Base-by-base conservation (phyloP, 2,329 filamentous ascomycete species). In the Sclerotinia spermophila region DNA sequence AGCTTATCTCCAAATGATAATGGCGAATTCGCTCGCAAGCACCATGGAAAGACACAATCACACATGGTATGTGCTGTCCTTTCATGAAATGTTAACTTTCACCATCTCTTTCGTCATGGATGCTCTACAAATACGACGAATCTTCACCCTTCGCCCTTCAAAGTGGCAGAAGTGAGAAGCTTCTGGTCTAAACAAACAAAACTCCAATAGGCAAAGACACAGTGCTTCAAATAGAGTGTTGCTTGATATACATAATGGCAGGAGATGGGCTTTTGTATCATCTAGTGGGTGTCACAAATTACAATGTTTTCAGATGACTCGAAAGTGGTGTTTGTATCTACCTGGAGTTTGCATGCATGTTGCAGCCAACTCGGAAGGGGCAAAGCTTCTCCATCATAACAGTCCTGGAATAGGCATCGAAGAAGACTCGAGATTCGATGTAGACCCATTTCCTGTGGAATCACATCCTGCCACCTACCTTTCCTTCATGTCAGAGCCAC, bases 1-100 rank as follows among this genome's bases (percentile, higher is more conserved):
- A 76, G 75, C 60, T 73, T 79, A 30, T 62, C 48, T 35, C 79
- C 79, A 72, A 80, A 80, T 74, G 83, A 80, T 74, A 79, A 80
- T 30, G 83, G 81, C 76, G 85, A 82, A 73, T 82, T 89, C 75
- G 83, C 86, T 77, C 85, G 86, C 76, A 89, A 90, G 80, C 92
- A 93, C 80, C 91, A 94, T 82, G 92, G 92, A 83, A 94, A 94
- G 87, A 92, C 91, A 76, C 90, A 92, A 82, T 93, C 91, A 73
- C 92, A 94, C 83, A 92, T 94, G 89, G 92, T 92, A 83, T 88
- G 91, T 89, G 40, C 70, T 66, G 33, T 70, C 55, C 53, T 68
- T 55, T 65, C 35, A 38, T 45, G 38, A n/a, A 38, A 51, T 45
- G 1, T 40, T 40, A 40, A 45, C 27, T 40, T 58, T 45, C 70